Conservation (phyloP, 2,329 filamentous ascomycete species). For the Ophiobolus disseminans region DNA sequence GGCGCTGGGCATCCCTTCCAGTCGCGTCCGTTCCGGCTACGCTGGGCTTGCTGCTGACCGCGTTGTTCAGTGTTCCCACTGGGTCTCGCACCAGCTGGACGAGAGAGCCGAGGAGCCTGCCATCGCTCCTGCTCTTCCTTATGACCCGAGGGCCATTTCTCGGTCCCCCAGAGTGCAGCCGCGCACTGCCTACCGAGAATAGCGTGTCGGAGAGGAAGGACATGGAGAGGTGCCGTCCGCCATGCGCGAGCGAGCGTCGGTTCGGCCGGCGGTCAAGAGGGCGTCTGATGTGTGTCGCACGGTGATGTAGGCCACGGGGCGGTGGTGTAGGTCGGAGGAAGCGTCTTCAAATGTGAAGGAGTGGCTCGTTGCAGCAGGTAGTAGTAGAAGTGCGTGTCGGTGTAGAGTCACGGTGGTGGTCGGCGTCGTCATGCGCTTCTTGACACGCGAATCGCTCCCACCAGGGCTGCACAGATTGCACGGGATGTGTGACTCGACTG, state of each 20-base stretch:
- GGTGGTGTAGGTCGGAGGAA: constrained; percentile 5
- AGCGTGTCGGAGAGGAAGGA: constrained; percentile 47
- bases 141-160: constrained; percentile 15
- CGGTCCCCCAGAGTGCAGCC: constrained; percentile 32
- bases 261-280: constrained; percentile 12
- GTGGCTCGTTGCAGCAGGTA: constrained; percentile 4
- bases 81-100: constrained; percentile 47
- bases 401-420: constrained; percentile 23
- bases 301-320: neutral
- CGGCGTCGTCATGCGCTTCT: constrained; percentile 25
- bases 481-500: neutral
- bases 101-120: constrained; percentile 44
- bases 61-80: constrained; percentile 27
- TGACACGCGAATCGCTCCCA: too few species aligned
- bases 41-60: constrained; percentile 15
- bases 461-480: too few species aligned
- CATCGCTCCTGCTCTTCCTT: constrained; percentile 39
- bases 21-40: constrained; percentile 16
- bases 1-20: constrained; percentile 45
- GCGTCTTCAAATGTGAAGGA: constrained; percentile 1
- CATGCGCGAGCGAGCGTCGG: constrained; percentile 39
- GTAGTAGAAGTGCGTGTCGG: constrained; percentile 9
- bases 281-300: constrained; percentile 5
- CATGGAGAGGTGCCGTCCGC: constrained; percentile 40
- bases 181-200: constrained; percentile 39